Base-by-base conservation (phyloP, 495 filamentous ascomycete genomes). In the Penicillium parvum region DNA sequence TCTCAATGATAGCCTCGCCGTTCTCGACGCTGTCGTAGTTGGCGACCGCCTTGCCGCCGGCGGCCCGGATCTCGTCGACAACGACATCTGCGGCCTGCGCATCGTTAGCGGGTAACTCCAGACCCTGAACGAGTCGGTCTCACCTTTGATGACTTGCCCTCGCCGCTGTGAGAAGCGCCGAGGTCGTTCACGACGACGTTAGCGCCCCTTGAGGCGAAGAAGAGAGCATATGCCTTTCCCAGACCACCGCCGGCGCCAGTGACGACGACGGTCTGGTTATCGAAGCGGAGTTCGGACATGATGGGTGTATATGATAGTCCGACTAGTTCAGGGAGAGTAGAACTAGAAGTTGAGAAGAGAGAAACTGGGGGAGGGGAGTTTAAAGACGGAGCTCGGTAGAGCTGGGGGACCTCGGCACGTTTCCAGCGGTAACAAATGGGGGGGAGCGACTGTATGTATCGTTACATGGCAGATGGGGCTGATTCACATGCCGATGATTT, bases 181-280 rank as follows among this genome's bases (percentile, higher is more conserved):
- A 98, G 80, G 58, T 98, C 92, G 61, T 98, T 98, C 51, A 98
- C 92, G 27, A 98, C 90, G 49, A 98, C 86, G 69, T 88, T 97
- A 39, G 92, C 92, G 50, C 92, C 92, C 55, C 90, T 77, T 37
- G 85, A 87, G 45, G 76, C 92, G 63, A 95, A 97, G 77, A 96
- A 96, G 26, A 81, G 70, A 49, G 88, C 87, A 72, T 96, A 96
- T 58, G 84, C 85, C 69, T 90, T 94, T 38, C 92, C 92, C 40
- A 97, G 69, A 45, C 94, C 92, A 67, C 94, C 94, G 44, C 92
- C 91, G 40, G 94, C 94, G 52, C 92, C 92, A 34, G 94, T 98
- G 51, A 98, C 86, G 40, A 98, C 90, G 51, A 95, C 88, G 49
- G 91, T 91, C 74, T 97, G 95, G 64, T 87, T 86, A 74, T 97